Evolutionary conservation across 2,329 filamentous ascomycete genomes (phyloP).

Genomic region (Dothidotthia symphoricarpi): DNA sequence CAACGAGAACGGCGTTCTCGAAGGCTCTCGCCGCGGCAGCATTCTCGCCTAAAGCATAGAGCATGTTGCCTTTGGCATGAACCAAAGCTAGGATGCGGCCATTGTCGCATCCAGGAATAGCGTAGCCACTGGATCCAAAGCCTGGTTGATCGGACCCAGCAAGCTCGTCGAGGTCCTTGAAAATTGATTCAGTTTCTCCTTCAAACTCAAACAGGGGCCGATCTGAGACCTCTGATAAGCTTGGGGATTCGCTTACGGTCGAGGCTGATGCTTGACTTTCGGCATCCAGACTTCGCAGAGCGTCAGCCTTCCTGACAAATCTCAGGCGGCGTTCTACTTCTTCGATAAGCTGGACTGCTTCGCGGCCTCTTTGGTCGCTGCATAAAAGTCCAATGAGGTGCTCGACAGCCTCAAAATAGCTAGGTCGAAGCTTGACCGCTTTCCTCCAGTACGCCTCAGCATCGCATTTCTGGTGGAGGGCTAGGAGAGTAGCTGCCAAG

Average conservation of each 20-base stretch:
- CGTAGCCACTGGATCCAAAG: conserved; percentile 79
- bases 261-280: conserved; percentile 62
- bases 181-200: conserved; percentile 39
- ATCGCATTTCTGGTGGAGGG: conserved; percentile 76
- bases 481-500: conserved; percentile 82
- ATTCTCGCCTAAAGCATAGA: conserved; percentile 86
- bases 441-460: conserved; percentile 82
- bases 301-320: conserved; percentile 47
- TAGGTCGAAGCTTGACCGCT: conserved; percentile 79
- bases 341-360: conserved; percentile 84
- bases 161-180: conserved; percentile 42
- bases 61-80: conserved; percentile 97
- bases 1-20: conserved; percentile 90
- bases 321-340: conserved; percentile 75
- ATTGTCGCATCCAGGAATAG: conserved; percentile 81
- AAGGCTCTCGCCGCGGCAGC: conserved; percentile 80
- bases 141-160: conserved; percentile 50
- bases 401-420: conserved; percentile 92
- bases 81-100: conserved; percentile 89
- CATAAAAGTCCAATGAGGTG: conserved; percentile 88
- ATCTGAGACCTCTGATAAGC: conserved; percentile 57
- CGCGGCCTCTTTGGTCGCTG: conserved; percentile 72
- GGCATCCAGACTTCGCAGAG: conserved; percentile 52
- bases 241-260: conserved; percentile 56
- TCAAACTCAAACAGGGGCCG: conserved; percentile 57